phyloP scores from a whole-genome alignment of 805 yeast genomes.

The Teunomyces aglyptinius region DNA sequence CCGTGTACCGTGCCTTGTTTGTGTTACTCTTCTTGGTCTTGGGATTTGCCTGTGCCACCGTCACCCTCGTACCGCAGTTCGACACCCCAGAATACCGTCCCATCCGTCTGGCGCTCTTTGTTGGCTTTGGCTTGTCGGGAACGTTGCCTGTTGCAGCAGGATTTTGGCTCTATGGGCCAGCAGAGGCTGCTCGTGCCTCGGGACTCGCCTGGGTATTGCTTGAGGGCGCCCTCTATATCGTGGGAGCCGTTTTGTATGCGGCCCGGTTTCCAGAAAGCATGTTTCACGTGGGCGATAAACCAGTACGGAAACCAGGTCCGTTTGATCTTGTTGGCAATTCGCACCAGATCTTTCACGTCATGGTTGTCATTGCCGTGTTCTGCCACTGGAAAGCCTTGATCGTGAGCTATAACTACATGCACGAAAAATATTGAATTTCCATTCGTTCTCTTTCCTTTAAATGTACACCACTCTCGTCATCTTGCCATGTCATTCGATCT shows the following conservation, averaged over 20 bases:
- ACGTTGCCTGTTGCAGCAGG: slow-evolving; percentile 67
- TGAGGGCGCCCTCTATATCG: slow-evolving; percentile 74
- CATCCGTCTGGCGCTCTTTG: slow-evolving; percentile 73
- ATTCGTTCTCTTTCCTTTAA: not conserved
- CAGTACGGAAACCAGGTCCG: slow-evolving; percentile 19
- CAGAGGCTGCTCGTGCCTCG: slow-evolving; percentile 48
- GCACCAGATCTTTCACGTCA: slow-evolving; percentile 78
- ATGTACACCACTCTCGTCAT: slow-evolving; percentile 21
- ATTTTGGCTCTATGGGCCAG: slow-evolving; percentile 44
- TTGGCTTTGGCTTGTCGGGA: slow-evolving; percentile 77
- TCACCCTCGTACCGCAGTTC: slow-evolving; percentile 66
- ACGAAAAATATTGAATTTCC: slow-evolving; percentile 15
- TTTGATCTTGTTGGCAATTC: slow-evolving; percentile 77
- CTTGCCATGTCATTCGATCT: slow-evolving; percentile 57
- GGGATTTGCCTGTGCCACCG: slow-evolving; percentile 59
- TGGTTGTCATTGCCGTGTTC: slow-evolving; percentile 73
- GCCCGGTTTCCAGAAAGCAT: slow-evolving; percentile 72
- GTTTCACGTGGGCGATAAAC: slow-evolving; percentile 22
- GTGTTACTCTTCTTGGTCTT: slow-evolving; percentile 47
- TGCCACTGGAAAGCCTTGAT: slow-evolving; percentile 69
- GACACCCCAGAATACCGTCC: slow-evolving; percentile 73
- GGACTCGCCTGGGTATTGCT: slow-evolving; percentile 59
- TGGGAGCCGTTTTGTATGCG: slow-evolving; percentile 81
- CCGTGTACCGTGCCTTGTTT: slow-evolving; percentile 36
- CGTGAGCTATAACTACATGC: slow-evolving; percentile 53